Percentiles rank a stretch among this genome's conserved stretches.
Evolutionary conservation across 75 land plant species (phyloP).

Genomic region (Pinus tabuliformis): DNA sequence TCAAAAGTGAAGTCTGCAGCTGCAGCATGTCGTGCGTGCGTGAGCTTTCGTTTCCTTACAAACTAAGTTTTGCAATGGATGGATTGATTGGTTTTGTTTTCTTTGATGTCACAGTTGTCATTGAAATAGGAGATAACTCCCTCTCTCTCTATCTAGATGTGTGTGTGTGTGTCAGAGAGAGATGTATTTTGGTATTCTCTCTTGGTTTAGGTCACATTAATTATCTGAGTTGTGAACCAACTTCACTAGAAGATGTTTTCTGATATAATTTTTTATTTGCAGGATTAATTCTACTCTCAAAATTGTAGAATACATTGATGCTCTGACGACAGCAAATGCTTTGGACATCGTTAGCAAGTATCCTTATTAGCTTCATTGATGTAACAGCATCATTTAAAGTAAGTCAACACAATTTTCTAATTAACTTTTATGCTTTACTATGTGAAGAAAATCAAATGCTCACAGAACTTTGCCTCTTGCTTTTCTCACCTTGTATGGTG

Average conservation of each 20-base stretch:
- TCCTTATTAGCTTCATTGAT: constrained; percentile 24
- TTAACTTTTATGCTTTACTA: constrained; percentile 8
- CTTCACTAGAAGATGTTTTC: neutral
- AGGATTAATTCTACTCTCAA: constrained; percentile 79
- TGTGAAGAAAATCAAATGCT: neutral
- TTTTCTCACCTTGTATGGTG: neutral
- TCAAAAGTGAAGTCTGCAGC: constrained; percentile 93
- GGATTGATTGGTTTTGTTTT: neutral
- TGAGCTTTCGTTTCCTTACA: constrained; percentile 5
- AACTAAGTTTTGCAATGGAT: neutral
- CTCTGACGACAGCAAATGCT: constrained; percentile 73
- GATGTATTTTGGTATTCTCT: too few species aligned
- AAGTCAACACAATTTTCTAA: neutral
- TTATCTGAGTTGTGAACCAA: neutral
- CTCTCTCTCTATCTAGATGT: neutral
- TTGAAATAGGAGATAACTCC: neutral
- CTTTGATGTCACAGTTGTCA: neutral
- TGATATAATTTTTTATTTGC: constrained; percentile 4
- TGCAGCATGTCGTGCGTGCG: constrained; percentile 84
- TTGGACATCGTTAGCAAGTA: constrained; percentile 81
- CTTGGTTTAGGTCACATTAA: too few species aligned
- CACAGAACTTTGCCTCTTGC: neutral
- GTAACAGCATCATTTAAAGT: neutral
- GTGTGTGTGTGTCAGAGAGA: neutral
- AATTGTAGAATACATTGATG: constrained; percentile 61